These are phyloP conservation scores for Trichoderma gracile DNA, from an alignment of 2,329 filamentous ascomycete genomes.

Conservation along the genomic window DNA sequence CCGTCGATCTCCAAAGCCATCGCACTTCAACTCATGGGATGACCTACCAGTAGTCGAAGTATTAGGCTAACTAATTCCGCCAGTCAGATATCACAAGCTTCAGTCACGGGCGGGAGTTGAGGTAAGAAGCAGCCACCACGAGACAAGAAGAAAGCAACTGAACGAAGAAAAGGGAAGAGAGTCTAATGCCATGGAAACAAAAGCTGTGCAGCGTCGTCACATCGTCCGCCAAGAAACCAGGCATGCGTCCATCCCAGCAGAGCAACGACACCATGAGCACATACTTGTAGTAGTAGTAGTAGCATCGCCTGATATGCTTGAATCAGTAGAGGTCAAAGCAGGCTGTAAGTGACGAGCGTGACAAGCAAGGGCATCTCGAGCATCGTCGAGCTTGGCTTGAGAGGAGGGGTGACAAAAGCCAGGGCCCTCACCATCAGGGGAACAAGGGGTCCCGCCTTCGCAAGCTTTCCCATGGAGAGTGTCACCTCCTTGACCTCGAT, in stretches of 20 bases:
- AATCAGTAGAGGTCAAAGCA: not conserved
- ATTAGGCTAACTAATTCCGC: not conserved
- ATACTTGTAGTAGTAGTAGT: no score
- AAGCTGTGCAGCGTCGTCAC: constrained; percentile 7
- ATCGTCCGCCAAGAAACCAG: not conserved
- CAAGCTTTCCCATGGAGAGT: constrained; percentile 6
- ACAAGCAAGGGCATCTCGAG: not conserved
- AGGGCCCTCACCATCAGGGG: not conserved
- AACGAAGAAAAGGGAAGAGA: not conserved
- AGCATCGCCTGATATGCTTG: no score
- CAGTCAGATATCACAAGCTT: not conserved
- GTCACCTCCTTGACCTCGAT: no score
- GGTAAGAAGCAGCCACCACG: not conserved
- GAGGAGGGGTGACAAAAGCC: not conserved
- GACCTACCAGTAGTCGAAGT: not conserved
- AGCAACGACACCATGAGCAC: constrained; percentile 2
- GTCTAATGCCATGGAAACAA: constrained; percentile 7
- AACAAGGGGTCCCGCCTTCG: not conserved
- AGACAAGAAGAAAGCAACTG: no score
- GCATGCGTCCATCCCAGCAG: not conserved
- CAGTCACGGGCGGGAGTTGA: no score
- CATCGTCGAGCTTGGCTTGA: not conserved
- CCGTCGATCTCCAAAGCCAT: not conserved
- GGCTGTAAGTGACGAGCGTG: not conserved
- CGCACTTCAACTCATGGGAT: not conserved